Evolutionary conservation across 169 alveolate genomes (phyloP).

Genomic region (Theileria orientalis): DNA sequence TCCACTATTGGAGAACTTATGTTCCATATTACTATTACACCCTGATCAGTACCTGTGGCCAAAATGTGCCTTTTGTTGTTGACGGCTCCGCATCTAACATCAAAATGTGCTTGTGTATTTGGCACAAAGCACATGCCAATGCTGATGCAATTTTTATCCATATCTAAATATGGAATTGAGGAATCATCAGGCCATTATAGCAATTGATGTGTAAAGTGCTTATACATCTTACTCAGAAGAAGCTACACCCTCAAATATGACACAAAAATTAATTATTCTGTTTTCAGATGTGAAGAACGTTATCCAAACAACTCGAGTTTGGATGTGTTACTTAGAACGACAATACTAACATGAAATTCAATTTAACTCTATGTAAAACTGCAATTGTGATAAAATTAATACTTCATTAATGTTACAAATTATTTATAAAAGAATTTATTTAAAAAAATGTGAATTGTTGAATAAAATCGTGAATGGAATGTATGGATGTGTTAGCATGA

Average conservation of each 20-base stretch:
- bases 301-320: too few relatives aligned
- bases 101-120: conserved; percentile 26
- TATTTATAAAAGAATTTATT: too few relatives aligned
- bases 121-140: conserved; percentile 50
- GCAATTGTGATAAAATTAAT: too few relatives aligned
- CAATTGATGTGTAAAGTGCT: too few relatives aligned
- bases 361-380: too few relatives aligned
- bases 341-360: too few relatives aligned
- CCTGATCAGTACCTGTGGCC: conserved; percentile 62
- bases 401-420: too few relatives aligned
- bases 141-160: conserved; percentile 62
- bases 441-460: too few relatives aligned
- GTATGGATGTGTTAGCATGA: background rate
- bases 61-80: conserved; percentile 18
- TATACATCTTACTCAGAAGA: too few relatives aligned
- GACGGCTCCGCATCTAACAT: conserved; percentile 46
- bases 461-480: background rate
- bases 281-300: too few relatives aligned
- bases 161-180: conserved; percentile 6
- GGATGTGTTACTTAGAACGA: too few relatives aligned
- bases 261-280: background rate
- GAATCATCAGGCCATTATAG: background rate
- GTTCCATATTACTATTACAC: conserved; percentile 53
- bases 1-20: conserved; percentile 9
- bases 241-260: too few relatives aligned